These are phyloP conservation scores for Parmelia sp. DNA, from an alignment of 495 filamentous ascomycete genomes.

Conservation along the genomic window DNA sequence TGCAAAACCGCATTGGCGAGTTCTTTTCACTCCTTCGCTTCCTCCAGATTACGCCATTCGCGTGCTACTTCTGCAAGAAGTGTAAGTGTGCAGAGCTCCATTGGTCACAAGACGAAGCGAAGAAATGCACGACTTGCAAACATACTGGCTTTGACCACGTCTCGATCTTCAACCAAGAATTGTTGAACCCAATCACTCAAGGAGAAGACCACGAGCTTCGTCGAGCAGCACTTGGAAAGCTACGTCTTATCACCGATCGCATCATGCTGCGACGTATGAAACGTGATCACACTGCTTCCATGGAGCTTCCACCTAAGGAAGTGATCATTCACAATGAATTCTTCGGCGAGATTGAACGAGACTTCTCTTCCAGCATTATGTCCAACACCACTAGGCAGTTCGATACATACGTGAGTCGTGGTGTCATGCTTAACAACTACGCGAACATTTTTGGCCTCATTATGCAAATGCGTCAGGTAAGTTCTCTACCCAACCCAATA, in stretches of 20 bases:
- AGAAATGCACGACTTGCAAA: constrained; percentile 60
- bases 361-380: constrained; percentile 96
- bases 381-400: constrained; percentile 78
- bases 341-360: constrained; percentile 89
- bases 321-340: constrained; percentile 87
- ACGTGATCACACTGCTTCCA: constrained; percentile 79
- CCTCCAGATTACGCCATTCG: constrained; percentile 77
- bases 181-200: constrained; percentile 74
- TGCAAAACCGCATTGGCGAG: constrained; percentile 93
- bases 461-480: constrained; percentile 78
- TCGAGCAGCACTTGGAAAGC: constrained; percentile 64
- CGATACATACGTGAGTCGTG: constrained; percentile 88
- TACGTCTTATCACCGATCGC: constrained; percentile 76
- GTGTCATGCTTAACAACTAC: constrained; percentile 95
- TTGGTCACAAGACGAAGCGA: constrained; percentile 67
- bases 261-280: constrained; percentile 95
- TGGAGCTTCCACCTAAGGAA: constrained; percentile 94
- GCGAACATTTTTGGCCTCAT: constrained; percentile 61
- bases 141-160: constrained; percentile 75
- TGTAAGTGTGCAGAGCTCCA: constrained; percentile 76
- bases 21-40: constrained; percentile 94
- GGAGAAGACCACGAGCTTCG: constrained; percentile 45
- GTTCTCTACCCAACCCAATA: neutral
- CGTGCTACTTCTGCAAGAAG: constrained; percentile 83
- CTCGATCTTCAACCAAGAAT: constrained; percentile 91